Evolutionary conservation across 2,329 filamentous ascomycete genomes (phyloP).

Genomic region (Fusarium concolor): DNA sequence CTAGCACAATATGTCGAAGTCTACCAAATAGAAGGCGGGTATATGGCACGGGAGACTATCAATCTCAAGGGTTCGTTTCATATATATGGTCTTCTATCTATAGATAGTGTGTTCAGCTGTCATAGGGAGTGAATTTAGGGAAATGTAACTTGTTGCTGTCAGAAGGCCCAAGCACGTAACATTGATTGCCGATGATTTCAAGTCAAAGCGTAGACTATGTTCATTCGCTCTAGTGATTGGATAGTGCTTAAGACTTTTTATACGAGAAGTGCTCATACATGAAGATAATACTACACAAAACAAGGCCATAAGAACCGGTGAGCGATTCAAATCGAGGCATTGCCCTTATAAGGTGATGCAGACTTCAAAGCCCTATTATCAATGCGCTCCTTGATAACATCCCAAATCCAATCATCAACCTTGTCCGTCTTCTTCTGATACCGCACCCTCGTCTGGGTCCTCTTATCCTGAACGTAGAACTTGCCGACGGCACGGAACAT

Average conservation of each 20-base stretch:
- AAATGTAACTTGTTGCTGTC: too few species aligned
- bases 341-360: conserved; percentile 11
- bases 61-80: neutral
- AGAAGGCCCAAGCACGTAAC: too few species aligned
- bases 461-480: conserved; percentile 54
- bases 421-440: conserved; percentile 47
- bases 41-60: neutral
- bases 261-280: too few species aligned
- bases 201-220: too few species aligned
- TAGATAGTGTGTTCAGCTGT: neutral
- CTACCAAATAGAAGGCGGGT: too few species aligned
- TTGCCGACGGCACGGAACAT: conserved; percentile 54
- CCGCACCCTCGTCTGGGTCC: conserved; percentile 30
- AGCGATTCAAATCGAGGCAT: conserved; percentile 1
- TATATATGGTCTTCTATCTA: neutral
- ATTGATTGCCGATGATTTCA: too few species aligned
- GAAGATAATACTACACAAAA: neutral
- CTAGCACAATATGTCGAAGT: neutral
- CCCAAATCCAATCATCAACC: conserved; percentile 57
- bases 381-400: conserved; percentile 51
- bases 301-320: neutral
- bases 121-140: too few species aligned
- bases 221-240: too few species aligned
- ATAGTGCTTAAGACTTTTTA: too few species aligned
- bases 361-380: conserved; percentile 37